Evolutionary conservation across 1,284 basidiomycete genomes (phyloP).

Genomic region (Heterobasidion irregulare): DNA sequence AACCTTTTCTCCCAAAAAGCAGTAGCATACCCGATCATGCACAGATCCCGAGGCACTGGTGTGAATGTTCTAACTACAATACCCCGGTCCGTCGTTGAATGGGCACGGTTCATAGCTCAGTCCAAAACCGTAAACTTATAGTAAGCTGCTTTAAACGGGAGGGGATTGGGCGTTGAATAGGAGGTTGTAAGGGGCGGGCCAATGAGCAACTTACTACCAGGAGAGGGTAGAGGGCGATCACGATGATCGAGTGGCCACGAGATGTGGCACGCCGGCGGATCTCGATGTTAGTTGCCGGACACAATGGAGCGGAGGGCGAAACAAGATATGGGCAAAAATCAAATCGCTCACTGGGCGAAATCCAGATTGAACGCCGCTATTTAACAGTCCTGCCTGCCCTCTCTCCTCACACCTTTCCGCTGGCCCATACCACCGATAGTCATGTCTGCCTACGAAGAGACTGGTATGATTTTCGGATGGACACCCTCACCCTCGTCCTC

Average conservation of each 20-base stretch:
- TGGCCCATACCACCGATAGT: background rate
- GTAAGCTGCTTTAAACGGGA: background rate
- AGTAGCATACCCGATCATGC: too few species aligned
- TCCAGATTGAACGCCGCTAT: background rate
- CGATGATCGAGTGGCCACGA: background rate
- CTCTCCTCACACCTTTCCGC: background rate
- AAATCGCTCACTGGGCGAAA: background rate
- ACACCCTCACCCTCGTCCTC: background rate
- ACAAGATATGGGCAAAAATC: background rate
- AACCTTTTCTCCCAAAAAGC: background rate
- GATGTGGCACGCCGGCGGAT: background rate
- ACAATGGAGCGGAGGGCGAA: conserved; percentile 2
- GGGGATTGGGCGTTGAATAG: background rate
- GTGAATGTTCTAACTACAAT: too few species aligned
- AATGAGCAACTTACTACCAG: too few species aligned
- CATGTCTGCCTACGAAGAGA: background rate
- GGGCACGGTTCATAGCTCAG: too few species aligned
- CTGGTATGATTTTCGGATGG: background rate
- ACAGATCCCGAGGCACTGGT: too few species aligned
- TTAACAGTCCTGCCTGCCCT: background rate
- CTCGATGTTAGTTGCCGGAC: background rate
- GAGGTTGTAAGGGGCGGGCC: background rate
- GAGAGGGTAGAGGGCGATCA: background rate
- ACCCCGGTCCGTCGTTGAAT: too few species aligned
- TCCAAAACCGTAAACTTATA: too few species aligned